Base-by-base conservation (phyloP, 441 rosid genomes). In the Capsella rubella region DNA sequence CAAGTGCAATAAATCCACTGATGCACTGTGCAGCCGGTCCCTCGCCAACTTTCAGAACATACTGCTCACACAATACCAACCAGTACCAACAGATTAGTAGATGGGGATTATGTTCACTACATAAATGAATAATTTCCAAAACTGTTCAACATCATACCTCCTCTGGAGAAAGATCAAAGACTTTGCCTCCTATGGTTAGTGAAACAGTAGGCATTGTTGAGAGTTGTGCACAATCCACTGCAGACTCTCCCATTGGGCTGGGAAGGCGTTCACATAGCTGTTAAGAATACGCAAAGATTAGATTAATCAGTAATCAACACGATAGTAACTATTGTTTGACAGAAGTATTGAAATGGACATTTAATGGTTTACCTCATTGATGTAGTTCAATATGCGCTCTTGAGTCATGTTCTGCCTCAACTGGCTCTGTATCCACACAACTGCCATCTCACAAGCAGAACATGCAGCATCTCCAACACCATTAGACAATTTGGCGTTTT, bases 371-470 rank as follows among this genome's bases (percentile, higher is more conserved):
- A 86, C 93, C 81, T 84, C 80, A 43, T 84, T 80, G 42, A 71
- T 78, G 43, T 84, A 85, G 61, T 83, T 67, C 79, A 89, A 58
- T 71, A 87, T 83, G 34, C 32, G 77, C 3, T 89, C 90, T 73
- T 78, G 80, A 46, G 89, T 87, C 81, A 78, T 82, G 83, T 89
- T 89, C 80, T 76, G 85, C 74, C 56, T 80, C 67, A 87, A 67
- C 75, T 87, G 85, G 80, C 82, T 84, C 72, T 83, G 86, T 79
- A 87, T 83, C 93, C 89, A 89, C 18, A 84, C 89, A 74, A 89
- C 89, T 53, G 89, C 85, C 93, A 87, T 87, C 86, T 89, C 89
- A 73, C 91, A 89, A 53, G 88, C 88, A 55, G 89, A 71, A 79
- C 89, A 89, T 47, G 69, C 76, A 14, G 87, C 87, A 75, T 84